Percentiles rank a stretch among this genome's conserved stretches.
These are phyloP conservation scores for Phytophthora ramorum DNA, from an alignment of 352 stramenopile species.

Conservation along the genomic window DNA sequence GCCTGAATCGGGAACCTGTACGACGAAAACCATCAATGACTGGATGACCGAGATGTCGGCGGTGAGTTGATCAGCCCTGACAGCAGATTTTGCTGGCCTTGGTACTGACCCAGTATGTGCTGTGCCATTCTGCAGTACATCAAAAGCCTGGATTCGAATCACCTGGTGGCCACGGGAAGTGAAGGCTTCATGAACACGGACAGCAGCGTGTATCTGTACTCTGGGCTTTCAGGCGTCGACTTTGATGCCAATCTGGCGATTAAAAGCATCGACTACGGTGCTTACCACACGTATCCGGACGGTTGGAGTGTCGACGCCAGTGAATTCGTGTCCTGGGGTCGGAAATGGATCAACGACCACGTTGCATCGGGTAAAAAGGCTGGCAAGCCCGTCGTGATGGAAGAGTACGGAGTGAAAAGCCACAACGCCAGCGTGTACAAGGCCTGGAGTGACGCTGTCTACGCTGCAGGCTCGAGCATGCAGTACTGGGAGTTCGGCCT, in stretches of 20 bases:
- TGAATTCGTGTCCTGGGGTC: conserved; percentile 18
- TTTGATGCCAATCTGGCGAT: conserved; percentile 30
- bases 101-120: background rate
- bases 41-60: conserved; percentile 25
- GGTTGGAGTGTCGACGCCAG: conserved; percentile 20
- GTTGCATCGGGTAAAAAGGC: conserved; percentile 1
- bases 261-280: conserved; percentile 29
- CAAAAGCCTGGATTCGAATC: conserved; percentile 32
- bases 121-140: conserved; percentile 20
- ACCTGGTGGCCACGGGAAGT: conserved; percentile 27
- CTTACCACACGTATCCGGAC: conserved; percentile 35
- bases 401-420: conserved; percentile 20
- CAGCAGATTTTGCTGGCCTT: background rate
- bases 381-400: conserved; percentile 20
- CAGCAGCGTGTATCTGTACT: conserved; percentile 34
- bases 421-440: conserved; percentile 21
- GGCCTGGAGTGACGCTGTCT: conserved; percentile 12
- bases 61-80: conserved; percentile 2
- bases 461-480: conserved; percentile 4
- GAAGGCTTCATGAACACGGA: conserved; percentile 37
- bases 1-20: conserved; percentile 15
- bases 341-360: conserved; percentile 5
- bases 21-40: conserved; percentile 15
- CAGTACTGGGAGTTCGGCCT: conserved; percentile 26
- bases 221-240: conserved; percentile 27